Conservation (phyloP, 2,329 filamentous ascomycete species). For the Diatrype stigma region DNA sequence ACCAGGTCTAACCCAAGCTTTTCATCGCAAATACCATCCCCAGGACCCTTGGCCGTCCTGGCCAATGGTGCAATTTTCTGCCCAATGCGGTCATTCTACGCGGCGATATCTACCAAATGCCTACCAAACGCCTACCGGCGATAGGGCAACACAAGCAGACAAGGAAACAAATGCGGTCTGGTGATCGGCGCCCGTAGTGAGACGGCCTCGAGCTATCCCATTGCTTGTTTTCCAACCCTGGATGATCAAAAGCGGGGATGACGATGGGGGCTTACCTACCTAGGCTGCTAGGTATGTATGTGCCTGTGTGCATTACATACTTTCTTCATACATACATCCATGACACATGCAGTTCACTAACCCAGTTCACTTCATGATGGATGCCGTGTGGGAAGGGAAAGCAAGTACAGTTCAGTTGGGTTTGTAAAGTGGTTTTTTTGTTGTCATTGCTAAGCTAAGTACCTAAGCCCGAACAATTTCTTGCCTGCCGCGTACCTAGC, state of each 20-base stretch:
- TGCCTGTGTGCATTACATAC: background rate
- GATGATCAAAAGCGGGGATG: background rate
- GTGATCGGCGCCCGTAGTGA: background rate
- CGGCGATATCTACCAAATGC: background rate
- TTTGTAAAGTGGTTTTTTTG: too few species aligned
- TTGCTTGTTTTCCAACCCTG: background rate
- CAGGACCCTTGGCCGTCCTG: too few species aligned
- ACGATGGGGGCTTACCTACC: background rate
- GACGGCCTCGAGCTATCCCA: background rate
- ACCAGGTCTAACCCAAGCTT: too few species aligned
- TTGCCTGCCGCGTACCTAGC: too few species aligned
- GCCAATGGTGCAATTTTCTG: background rate
- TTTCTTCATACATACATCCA: too few species aligned
- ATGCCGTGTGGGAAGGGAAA: too few species aligned
- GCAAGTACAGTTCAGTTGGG: too few species aligned
- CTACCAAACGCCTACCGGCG: background rate
- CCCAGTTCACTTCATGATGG: too few species aligned
- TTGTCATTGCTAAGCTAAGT: too few species aligned
- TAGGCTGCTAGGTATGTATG: background rate
- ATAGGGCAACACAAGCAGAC: background rate
- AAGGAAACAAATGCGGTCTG: background rate
- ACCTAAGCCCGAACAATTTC: too few species aligned
- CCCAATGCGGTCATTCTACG: background rate
- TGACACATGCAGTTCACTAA: too few species aligned
- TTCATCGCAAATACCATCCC: too few species aligned